phyloP scores from a whole-genome alignment of 73 alveolate genomes.

The Paramecium bursaria region DNA sequence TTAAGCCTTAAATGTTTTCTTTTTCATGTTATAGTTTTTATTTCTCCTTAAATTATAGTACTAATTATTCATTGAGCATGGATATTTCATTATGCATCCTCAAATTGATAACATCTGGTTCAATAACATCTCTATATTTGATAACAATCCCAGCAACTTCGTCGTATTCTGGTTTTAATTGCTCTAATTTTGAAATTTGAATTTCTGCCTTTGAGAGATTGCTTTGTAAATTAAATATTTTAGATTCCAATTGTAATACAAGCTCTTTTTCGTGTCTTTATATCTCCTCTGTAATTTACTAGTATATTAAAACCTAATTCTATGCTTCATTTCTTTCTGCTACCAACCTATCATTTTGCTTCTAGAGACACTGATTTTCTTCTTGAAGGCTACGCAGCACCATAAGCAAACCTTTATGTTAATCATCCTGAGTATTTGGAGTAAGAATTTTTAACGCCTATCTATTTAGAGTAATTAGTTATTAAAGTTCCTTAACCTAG shows the following conservation, averaged over 20 bases:
- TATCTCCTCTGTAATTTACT: constrained; percentile 36
- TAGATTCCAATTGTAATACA: neutral
- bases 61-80: constrained; percentile 14
- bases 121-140: constrained; percentile 33
- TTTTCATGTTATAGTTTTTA: constrained; percentile 25
- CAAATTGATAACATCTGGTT: constrained; percentile 19
- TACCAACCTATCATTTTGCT: constrained; percentile 11
- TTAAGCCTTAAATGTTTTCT: constrained; percentile 20
- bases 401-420: constrained; percentile 33
- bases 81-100: constrained; percentile 51
- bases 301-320: neutral
- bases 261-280: constrained; percentile 47
- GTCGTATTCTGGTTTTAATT: constrained; percentile 57
- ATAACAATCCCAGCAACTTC: constrained; percentile 54
- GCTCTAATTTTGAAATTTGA: constrained; percentile 12
- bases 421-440: constrained; percentile 12
- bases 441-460: constrained; percentile 36
- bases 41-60: neutral
- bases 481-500: constrained; percentile 14
- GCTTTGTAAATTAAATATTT: neutral
- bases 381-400: constrained; percentile 27
- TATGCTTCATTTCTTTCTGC: constrained; percentile 53
- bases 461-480: neutral
- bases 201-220: neutral
- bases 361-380: constrained; percentile 5